Percentiles rank a stretch among this genome's conserved stretches.
Conservation (phyloP, 2,329 filamentous ascomycete species). For the Podosphaera aphanis region DNA sequence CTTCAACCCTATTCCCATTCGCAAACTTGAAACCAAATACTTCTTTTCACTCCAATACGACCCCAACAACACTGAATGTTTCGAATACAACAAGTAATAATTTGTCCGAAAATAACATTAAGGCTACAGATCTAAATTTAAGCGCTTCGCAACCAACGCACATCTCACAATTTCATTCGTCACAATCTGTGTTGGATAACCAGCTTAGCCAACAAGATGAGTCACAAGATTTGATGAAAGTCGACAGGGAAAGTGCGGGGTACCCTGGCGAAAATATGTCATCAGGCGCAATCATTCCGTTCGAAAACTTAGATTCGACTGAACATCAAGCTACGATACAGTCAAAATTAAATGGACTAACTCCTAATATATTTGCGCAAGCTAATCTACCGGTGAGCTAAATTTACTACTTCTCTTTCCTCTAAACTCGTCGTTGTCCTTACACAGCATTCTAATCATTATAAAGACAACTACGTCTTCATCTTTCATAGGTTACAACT, state of each 20-base stretch:
- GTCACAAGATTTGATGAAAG: not conserved
- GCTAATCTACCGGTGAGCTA: not conserved
- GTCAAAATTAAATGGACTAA: not conserved
- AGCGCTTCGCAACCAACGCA: not conserved
- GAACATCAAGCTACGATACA: not conserved
- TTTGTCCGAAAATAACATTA: not conserved
- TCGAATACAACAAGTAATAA: not conserved
- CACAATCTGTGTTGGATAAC: not conserved
- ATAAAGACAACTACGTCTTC: not conserved
- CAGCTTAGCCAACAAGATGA: not conserved
- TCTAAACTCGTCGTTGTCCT: not conserved
- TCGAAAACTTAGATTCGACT: not conserved
- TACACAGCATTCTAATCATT: not conserved
- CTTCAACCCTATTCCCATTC: not conserved
- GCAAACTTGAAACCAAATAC: not conserved
- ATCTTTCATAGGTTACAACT: not conserved
- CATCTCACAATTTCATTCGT: not conserved
- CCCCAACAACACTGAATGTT: not conserved
- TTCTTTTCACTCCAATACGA: not conserved
- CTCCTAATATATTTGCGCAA: not conserved
- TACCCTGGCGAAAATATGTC: not conserved
- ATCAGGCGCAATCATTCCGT: not conserved
- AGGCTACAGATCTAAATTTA: not conserved
- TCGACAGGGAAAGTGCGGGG: not conserved
- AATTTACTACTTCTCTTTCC: not conserved